These are phyloP conservation scores for Trichomonas tenax DNA, from an alignment of 208 protist genomes.

Conservation along the genomic window DNA sequence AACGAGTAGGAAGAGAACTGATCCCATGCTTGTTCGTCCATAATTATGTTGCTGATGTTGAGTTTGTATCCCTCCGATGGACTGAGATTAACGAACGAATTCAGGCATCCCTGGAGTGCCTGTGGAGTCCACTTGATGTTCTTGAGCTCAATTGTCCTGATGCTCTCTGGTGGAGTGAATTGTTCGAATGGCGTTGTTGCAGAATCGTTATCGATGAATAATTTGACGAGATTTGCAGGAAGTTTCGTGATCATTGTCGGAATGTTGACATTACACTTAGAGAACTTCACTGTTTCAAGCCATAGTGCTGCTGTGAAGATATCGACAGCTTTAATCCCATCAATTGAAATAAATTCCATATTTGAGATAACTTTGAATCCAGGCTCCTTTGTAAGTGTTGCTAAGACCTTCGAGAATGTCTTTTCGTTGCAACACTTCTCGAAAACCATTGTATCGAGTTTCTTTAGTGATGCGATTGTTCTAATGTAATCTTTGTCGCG, in stretches of 20 bases:
- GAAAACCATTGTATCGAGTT: neutral
- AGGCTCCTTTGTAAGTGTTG: neutral
- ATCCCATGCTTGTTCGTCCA: neutral
- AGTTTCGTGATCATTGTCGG: neutral
- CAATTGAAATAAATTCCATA: neutral
- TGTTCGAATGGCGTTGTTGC: neutral
- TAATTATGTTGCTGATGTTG: neutral
- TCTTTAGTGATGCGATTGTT: neutral
- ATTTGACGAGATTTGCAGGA: neutral
- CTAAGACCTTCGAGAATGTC: neutral
- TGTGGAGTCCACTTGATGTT: neutral
- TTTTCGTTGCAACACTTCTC: neutral
- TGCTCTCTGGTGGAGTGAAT: neutral
- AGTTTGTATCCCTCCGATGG: neutral
- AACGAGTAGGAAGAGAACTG: neutral
- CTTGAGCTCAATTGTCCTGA: neutral
- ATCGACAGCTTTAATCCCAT: neutral
- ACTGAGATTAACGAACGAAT: neutral
- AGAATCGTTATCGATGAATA: neutral
- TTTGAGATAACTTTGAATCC: neutral
- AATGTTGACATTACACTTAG: neutral
- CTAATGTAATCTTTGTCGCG: neutral
- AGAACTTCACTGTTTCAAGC: neutral
- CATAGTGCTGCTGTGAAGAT: neutral
- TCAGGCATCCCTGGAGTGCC: neutral